Conservation (phyloP, 2,329 filamentous ascomycete genomes). For the Conoideocrella luteorostrata region DNA sequence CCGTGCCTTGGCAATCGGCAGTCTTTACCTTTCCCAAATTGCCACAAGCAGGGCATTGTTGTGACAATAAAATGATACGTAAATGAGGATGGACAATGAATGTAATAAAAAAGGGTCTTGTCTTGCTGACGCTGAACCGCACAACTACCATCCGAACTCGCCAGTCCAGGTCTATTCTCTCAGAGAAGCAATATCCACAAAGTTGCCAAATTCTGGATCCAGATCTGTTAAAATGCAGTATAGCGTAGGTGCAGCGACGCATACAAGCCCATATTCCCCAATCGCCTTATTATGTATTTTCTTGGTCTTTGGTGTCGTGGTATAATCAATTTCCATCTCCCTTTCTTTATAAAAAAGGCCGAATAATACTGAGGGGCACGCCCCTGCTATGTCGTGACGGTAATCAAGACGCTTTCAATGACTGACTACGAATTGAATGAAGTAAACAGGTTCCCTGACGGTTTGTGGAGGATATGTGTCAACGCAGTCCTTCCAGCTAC, state of each 20-base stretch:
- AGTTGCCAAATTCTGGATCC: no score
- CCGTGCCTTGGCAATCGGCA: constrained; percentile 8
- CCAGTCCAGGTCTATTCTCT: no score
- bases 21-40: constrained; percentile 9
- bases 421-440: constrained; percentile 35
- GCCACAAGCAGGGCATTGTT: background rate
- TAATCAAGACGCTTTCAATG: constrained; percentile 26
- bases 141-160: no score
- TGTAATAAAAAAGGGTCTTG: background rate
- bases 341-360: constrained; percentile 1
- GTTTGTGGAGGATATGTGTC: background rate
- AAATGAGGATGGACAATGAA: constrained; percentile 5
- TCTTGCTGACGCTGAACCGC: background rate
- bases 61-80: background rate
- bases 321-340: constrained; percentile 1
- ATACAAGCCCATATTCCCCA: no score
- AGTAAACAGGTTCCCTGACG: background rate
- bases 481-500: background rate
- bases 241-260: no score
- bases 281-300: constrained; percentile 1
- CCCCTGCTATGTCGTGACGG: constrained; percentile 22
- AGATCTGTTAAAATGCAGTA: no score
- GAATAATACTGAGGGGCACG: constrained; percentile 3
- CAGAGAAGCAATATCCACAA: no score
- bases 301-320: background rate